Conservation (phyloP, 768 basidiomycete species). For the Neoboletus subvelutipes region DNA sequence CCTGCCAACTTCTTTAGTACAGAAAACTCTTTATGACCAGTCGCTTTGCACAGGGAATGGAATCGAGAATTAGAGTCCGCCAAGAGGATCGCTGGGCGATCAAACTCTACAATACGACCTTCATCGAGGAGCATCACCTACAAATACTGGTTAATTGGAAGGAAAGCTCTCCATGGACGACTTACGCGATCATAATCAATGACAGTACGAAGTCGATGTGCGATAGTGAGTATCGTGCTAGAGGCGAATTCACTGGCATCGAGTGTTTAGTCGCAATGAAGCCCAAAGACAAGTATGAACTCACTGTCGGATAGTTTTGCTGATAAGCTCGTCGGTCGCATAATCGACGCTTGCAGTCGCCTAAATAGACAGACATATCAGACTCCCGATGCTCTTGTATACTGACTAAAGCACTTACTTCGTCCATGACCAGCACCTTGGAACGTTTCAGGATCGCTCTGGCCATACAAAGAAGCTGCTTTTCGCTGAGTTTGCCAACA, state of each 20-base stretch:
- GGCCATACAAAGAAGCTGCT: slow-evolving; percentile 88
- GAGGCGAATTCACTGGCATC: slow-evolving; percentile 65
- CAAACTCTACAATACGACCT: slow-evolving; percentile 77
- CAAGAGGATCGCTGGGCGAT: slow-evolving; percentile 58
- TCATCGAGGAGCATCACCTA: slow-evolving; percentile 79
- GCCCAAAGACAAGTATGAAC: slow-evolving; percentile 21
- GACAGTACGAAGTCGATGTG: slow-evolving; percentile 74
- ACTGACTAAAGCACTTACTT: slow-evolving; percentile 42
- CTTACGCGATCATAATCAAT: slow-evolving; percentile 83
- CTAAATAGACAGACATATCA: slow-evolving; percentile 30
- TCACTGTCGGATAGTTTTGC: slow-evolving; percentile 77
- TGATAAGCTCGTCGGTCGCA: slow-evolving; percentile 85
- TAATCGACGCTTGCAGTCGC: slow-evolving; percentile 80
- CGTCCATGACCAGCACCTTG: slow-evolving; percentile 82
- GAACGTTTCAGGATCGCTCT: slow-evolving; percentile 79
- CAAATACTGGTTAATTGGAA: slow-evolving; percentile 1
- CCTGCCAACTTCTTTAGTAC: slow-evolving; percentile 68
- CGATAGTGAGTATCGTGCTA: slow-evolving; percentile 82
- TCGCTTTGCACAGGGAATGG: slow-evolving; percentile 67
- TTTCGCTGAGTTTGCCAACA: slow-evolving; percentile 48
- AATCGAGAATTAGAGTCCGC: slow-evolving; percentile 59
- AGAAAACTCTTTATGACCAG: slow-evolving; percentile 69
- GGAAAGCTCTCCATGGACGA: slow-evolving; percentile 12
- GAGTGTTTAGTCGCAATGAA: background rate
- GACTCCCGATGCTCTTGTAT: slow-evolving; percentile 1